Evolutionary conservation across 768 basidiomycete species (phyloP), one percentile per base, ranked within the genome.

Genomic region (Agaricus subrufescens): DNA sequence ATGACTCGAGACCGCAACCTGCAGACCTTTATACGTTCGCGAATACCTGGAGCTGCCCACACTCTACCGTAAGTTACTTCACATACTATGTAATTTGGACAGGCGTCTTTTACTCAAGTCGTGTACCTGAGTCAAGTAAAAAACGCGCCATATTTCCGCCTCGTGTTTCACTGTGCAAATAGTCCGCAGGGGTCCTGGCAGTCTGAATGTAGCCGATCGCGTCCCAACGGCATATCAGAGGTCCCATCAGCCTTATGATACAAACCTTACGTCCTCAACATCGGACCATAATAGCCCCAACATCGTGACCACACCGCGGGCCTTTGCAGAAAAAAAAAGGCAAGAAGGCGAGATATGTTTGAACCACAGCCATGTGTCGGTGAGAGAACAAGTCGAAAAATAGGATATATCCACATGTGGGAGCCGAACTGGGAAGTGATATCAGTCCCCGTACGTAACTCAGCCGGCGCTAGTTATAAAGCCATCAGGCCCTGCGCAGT

Each of bases 381-480:
- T 43, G 54, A 43, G 54, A 43, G n/a, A 43, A 25, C 10, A 23
- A 40, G 23, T 30, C 27, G 19, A 19, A 19, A 56, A 48, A 49
- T 56, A 56, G 39, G 3, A 11, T 40, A 19, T 30, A 47, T 43
- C 44, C 54, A 50, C 54, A 56, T 49, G 54, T 47, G 53, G 23
- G 34, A 46, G 39, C 26, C 10, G 23, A 25, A 5, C 46, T 19
- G 19, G 19, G 19, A 19, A 19, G 19, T 19, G 19, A 19, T 19
- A 19, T 19, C 19, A 19, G 19, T 19, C 19, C 19, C 19, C 19
- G 19, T 19, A 19, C 19, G 19, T 19, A 19, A 19, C 19, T 19
- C 19, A 19, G 19, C 19, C 19, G 19, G 19, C 19, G 19, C 19
- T 19, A 19, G 19, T 19, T 56, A 56, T 37, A 45, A 56, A 29